phyloP scores from a whole-genome alignment of 176 grass and related monocot species.

The maize (Zea mays) region Zm-B73-REFERENCE-NAM-5.0 NC_050105.1:133006001-133006500 shows the following conservation, averaged over 20 bases:
- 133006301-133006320: neutral
- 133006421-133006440: neutral
- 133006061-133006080: neutral
- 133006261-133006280: neutral
- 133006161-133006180: neutral
- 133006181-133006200: neutral
- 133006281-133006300: neutral
- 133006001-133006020: conserved; percentile 76
- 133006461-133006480: neutral
- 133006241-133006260: neutral
- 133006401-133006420: neutral
- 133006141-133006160: neutral
- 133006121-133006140: neutral
- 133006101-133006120: neutral
- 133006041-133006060: conserved; percentile 82
- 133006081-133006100: neutral
- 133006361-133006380: neutral
- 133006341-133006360: neutral
- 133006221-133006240: neutral
- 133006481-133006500: neutral
- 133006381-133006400: neutral
- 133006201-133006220: no score
- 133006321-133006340: neutral
- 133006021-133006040: conserved; percentile 64
- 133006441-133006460: neutral